phyloP scores from a whole-genome alignment of 75 land plant genomes.

The Larix kaempferi region DNA sequence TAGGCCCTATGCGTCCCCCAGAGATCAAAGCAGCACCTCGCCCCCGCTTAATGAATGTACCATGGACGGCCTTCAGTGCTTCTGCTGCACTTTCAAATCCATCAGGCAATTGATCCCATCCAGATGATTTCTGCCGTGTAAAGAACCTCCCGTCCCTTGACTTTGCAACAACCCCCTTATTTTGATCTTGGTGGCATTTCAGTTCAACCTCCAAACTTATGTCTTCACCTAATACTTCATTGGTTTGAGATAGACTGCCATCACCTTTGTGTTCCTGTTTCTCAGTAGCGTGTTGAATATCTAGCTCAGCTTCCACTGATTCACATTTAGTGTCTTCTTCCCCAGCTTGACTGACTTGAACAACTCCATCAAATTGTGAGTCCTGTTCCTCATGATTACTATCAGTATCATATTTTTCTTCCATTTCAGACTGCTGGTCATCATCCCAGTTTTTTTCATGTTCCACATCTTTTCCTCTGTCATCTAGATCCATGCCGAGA shows the following conservation, averaged over 20 bases:
- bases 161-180: neutral
- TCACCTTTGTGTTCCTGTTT: neutral
- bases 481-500: constrained; percentile 13
- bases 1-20: constrained; percentile 10
- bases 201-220: neutral
- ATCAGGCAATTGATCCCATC: constrained; percentile 67
- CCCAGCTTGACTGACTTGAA: neutral
- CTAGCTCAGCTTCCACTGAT: neutral
- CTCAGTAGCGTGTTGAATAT: neutral
- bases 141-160: neutral
- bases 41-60: constrained; percentile 13
- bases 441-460: constrained; percentile 6
- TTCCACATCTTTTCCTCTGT: neutral
- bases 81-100: constrained; percentile 32
- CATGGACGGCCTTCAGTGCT: constrained; percentile 26
- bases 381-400: constrained; percentile 6
- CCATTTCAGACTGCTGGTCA: constrained; percentile 1
- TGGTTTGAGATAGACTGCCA: too few relatives aligned
- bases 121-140: constrained; percentile 29
- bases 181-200: neutral
- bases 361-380: neutral
- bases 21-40: constrained; percentile 2
- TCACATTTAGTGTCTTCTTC: constrained; percentile 5
- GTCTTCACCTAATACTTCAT: neutral
- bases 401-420: neutral